Base-by-base conservation (phyloP, 1,139 yeast species). In the Lodderomyces pseudojiufengensis region DNA sequence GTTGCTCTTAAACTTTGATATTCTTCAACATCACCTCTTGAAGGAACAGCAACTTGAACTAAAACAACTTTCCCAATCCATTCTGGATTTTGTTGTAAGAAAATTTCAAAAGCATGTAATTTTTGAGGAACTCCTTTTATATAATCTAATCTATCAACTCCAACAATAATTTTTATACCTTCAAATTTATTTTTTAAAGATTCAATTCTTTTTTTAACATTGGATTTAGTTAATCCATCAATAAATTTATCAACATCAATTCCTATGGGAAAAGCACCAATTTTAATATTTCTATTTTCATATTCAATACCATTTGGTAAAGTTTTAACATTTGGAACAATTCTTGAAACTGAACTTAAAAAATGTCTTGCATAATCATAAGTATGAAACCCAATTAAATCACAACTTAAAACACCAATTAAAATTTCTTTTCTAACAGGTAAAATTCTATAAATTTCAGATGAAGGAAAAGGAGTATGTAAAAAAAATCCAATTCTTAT, bases 351-450 rank as follows among this genome's bases (percentile, higher is more conserved):
- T 1, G 95, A 81, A 14, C 95, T 83, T 39, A 94, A 63, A 61
- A 94, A 94, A 64, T 94, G 99, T 50, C 99, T 76, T n/a, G 96
- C 98, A 54, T 94, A 94, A 60, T 94, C 99, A 60, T 94, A 94
- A n/a, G 98, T 94, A 60, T 94, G 99, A 73, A 94, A 94, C 0
- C 99, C 99, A 52, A 94, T 80, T 50, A 94, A 73, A 57, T 94
- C 96, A 63, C 97, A 92, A 50, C 94, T 83, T 55, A 94, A 67
- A 2, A 94, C 95, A 33, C 99, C 99, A 43, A 76, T 78, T 50
- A 94, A 68, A 38, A 94, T 88, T 59, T 94, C 98, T 49, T 83
- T 79, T 60, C 99, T 76, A 12, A 94, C 98, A 0, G 99, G 99
- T 51, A 94, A 69, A 40, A 94, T 90, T 55, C 99, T 70, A 63